Percentiles rank a stretch among this genome's conserved stretches.
phyloP scores from a whole-genome alignment of 2,329 filamentous ascomycete species.

The Fusarium sp. region DNA sequence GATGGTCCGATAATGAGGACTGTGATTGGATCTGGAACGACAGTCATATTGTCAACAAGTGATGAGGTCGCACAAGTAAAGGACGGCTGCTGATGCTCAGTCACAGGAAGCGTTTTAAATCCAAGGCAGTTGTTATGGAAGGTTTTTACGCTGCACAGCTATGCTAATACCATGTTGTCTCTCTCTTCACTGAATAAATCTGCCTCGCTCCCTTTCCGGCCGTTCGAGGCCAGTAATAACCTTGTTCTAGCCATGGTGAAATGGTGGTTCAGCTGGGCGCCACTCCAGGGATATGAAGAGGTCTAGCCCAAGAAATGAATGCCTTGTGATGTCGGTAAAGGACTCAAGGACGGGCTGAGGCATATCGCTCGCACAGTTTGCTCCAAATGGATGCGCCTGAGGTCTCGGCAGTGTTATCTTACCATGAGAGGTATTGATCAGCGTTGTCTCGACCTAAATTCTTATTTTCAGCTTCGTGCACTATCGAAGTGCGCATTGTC shows the following conservation, averaged over 20 bases:
- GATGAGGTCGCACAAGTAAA: no score
- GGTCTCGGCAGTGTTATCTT: neutral
- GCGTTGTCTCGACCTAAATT: neutral
- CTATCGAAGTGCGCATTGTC: neutral
- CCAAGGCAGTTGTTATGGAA: neutral
- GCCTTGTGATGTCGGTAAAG: neutral
- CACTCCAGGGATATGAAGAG: neutral
- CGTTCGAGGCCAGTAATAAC: neutral
- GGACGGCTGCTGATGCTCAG: no score
- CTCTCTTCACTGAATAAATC: neutral
- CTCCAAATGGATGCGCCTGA: neutral
- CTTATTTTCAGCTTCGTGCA: neutral
- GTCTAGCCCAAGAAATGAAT: no score
- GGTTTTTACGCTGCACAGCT: neutral
- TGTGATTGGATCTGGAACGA: no score
- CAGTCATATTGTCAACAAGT: no score
- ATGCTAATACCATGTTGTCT: neutral
- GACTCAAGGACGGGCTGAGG: no score
- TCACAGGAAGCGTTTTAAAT: neutral
- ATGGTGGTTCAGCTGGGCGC: neutral
- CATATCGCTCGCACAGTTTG: neutral
- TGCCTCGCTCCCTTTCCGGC: neutral
- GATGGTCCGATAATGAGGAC: no score
- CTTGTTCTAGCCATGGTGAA: neutral
- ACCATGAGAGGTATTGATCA: neutral